A percentile compares a stretch with the other conserved stretches of the same genome.
Conservation (phyloP, 2,329 filamentous ascomycete genomes). For the Leptodontidium sp. region DNA sequence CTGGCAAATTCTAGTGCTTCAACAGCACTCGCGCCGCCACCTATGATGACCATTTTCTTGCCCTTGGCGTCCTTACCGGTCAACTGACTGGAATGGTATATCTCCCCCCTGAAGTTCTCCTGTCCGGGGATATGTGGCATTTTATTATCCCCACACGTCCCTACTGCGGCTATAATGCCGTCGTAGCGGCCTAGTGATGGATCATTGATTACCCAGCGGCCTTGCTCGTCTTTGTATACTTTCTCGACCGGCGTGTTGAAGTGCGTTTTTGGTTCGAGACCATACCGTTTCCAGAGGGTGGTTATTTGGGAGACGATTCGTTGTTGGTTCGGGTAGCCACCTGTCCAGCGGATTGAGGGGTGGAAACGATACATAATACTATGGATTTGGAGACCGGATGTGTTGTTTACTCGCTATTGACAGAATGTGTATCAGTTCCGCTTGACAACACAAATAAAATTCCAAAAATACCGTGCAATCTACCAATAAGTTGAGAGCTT, state of each 20-base stretch:
- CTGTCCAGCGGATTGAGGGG: conserved; percentile 76
- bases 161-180: conserved; percentile 79
- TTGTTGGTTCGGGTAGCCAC: conserved; percentile 79
- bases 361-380: conserved; percentile 90
- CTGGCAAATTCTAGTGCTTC: conserved; percentile 84
- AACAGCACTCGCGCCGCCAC: conserved; percentile 81
- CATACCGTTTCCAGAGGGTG: conserved; percentile 78
- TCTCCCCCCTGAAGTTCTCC: conserved; percentile 73
- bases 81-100: conserved; percentile 79
- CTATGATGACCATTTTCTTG: conserved; percentile 80
- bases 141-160: conserved; percentile 82
- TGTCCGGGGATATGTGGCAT: conserved; percentile 75
- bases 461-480: background rate
- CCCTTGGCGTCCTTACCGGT: conserved; percentile 76
- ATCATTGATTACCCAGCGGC: conserved; percentile 82
- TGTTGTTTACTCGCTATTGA: conserved; percentile 77
- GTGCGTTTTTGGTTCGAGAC: conserved; percentile 72
- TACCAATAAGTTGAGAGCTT: background rate
- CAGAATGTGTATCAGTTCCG: background rate
- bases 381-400: conserved; percentile 83
- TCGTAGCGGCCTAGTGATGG: conserved; percentile 76
- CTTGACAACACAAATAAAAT: background rate
- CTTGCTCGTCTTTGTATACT: conserved; percentile 72
- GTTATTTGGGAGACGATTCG: conserved; percentile 79
- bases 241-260: conserved; percentile 76